These are phyloP conservation scores for Aspergillus ruber DNA, from an alignment of 2,329 filamentous ascomycete species.

Conservation along the genomic window DNA sequence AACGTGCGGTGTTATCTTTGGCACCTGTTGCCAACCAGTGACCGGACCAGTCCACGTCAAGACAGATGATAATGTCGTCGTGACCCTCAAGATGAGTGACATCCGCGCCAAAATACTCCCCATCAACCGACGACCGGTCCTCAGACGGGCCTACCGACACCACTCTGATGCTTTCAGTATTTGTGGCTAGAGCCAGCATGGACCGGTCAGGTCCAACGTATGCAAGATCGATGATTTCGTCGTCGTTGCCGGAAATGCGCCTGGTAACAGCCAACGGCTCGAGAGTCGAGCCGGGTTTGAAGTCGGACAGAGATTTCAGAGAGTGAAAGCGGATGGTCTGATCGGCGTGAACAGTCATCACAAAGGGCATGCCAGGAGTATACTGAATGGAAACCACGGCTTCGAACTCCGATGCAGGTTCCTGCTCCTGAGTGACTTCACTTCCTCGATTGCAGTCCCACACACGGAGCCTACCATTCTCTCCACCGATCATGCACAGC, in stretches of 20 bases:
- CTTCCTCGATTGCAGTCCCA: conserved; percentile 73
- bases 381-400: conserved; percentile 68
- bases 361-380: conserved; percentile 57
- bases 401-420: conserved; percentile 52
- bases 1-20: conserved; percentile 88
- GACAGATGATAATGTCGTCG: conserved; percentile 88
- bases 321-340: conserved; percentile 78
- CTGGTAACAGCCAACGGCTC: conserved; percentile 57
- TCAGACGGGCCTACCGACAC: conserved; percentile 57
- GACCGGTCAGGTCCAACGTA: conserved; percentile 77
- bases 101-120: conserved; percentile 77
- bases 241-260: conserved; percentile 89
- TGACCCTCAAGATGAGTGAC: conserved; percentile 81
- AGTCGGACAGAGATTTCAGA: conserved; percentile 29
- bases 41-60: conserved; percentile 94
- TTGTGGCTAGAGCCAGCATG: conserved; percentile 83
- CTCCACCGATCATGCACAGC: conserved; percentile 76
- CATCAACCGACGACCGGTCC: conserved; percentile 25
- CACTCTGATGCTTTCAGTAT: conserved; percentile 86
- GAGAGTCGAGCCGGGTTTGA: conserved; percentile 42
- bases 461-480: conserved; percentile 72
- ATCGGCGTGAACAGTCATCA: conserved; percentile 80
- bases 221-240: conserved; percentile 92
- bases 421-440: conserved; percentile 73
- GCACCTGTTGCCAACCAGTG: conserved; percentile 94